Percentiles rank a stretch among this genome's conserved stretches.
phyloP scores from a whole-genome alignment of 2,329 filamentous ascomycete species.

The Nigrospora osmanthi region DNA sequence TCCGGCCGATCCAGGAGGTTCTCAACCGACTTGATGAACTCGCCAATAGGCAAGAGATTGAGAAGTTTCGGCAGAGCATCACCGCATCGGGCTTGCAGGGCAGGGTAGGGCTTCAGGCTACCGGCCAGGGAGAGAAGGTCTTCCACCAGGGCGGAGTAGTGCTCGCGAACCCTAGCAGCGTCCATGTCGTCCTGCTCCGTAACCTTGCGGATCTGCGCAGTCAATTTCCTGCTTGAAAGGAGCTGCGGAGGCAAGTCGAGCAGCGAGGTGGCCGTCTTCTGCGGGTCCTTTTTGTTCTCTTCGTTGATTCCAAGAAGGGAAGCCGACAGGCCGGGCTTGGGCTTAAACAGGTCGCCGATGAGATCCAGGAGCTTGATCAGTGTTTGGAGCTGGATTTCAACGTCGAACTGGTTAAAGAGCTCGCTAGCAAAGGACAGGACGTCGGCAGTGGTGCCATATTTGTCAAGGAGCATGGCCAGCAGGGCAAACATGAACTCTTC shows the following conservation, averaged over 20 bases:
- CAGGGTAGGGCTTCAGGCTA: slow-evolving; percentile 47
- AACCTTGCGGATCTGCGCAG: slow-evolving; percentile 45
- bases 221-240: slow-evolving; percentile 49
- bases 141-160: slow-evolving; percentile 64
- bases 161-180: slow-evolving; percentile 55
- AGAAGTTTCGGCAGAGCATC: slow-evolving; percentile 73
- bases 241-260: slow-evolving; percentile 50
- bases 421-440: slow-evolving; percentile 69
- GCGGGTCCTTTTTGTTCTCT: slow-evolving; percentile 37
- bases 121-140: slow-evolving; percentile 60
- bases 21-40: slow-evolving; percentile 86
- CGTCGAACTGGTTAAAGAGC: slow-evolving; percentile 64
- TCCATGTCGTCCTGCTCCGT: slow-evolving; percentile 59
- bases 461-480: slow-evolving; percentile 82
- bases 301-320: slow-evolving; percentile 56
- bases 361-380: slow-evolving; percentile 71
- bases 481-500: slow-evolving; percentile 85
- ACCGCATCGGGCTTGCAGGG: slow-evolving; percentile 51
- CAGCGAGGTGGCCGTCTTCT: slow-evolving; percentile 44
- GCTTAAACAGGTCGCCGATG: slow-evolving; percentile 64
- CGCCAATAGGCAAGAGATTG: slow-evolving; percentile 73
- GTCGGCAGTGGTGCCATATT: slow-evolving; percentile 69
- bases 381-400: slow-evolving; percentile 69
- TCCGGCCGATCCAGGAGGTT: slow-evolving; percentile 70
- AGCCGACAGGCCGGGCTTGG: slow-evolving; percentile 67